phyloP scores from a whole-genome alignment of 495 filamentous ascomycete species.

The Parathielavia hyrcaniae region DNA sequence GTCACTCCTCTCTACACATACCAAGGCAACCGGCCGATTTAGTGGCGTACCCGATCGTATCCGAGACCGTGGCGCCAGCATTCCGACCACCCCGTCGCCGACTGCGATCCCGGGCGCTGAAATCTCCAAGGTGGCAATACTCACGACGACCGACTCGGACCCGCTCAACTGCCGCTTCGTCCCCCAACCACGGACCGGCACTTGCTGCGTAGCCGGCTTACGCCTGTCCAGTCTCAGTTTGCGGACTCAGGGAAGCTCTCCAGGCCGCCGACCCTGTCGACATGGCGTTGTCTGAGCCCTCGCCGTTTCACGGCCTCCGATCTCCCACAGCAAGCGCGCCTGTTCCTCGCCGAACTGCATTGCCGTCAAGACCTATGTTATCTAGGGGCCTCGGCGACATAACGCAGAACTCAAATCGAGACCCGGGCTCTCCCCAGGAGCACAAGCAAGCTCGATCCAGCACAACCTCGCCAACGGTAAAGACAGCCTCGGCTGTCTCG shows the following conservation, averaged over 20 bases:
- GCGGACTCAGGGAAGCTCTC: background rate
- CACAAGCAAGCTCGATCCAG: slow-evolving; percentile 2
- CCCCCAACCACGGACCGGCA: background rate
- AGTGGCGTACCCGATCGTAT: slow-evolving; percentile 12
- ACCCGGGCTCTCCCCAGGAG: slow-evolving; percentile 13
- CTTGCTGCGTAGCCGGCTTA: background rate
- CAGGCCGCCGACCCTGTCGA: background rate
- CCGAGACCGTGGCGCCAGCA: background rate
- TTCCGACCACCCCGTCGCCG: background rate
- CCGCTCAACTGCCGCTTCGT: background rate
- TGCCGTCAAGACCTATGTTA: slow-evolving; percentile 26
- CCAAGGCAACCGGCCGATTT: background rate
- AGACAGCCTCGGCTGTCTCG: slow-evolving; percentile 11
- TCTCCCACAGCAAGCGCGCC: slow-evolving; percentile 10
- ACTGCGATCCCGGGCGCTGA: background rate
- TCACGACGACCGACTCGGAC: background rate
- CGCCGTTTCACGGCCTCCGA: slow-evolving; percentile 10
- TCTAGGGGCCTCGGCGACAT: slow-evolving; percentile 13
- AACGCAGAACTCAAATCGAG: slow-evolving; percentile 6
- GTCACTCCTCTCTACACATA: background rate
- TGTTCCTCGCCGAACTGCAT: slow-evolving; percentile 27
- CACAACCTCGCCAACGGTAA: slow-evolving; percentile 15
- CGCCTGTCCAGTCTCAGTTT: background rate
- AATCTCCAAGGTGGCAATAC: background rate
- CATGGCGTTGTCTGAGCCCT: slow-evolving; percentile 25